Evolutionary conservation across 2,329 filamentous ascomycete species (phyloP), one percentile per base, ranked within the genome.

Genomic region (Curvularia sp.): DNA sequence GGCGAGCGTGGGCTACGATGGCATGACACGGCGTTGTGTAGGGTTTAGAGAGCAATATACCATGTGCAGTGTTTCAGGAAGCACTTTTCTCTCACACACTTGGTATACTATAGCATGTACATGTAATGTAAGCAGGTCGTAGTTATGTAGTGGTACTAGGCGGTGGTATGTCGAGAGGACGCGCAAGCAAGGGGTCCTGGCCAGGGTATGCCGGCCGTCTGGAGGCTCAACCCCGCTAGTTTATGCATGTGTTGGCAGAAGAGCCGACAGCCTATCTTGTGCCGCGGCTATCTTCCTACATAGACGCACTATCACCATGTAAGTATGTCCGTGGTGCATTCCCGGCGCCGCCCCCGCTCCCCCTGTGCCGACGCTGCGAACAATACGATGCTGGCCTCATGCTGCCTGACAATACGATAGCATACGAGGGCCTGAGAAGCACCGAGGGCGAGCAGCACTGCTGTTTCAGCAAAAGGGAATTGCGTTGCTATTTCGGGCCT

Each of bases 11-110:
- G 26, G 9, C 20, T 42, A 64, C 26, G 49, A 62, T 49, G 55
- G 57, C 47, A 62, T 59, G 59, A 63, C 47, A 53, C 39, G 63
- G 60, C 52, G 54, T 61, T 67, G 42, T 42, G 38, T 44, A 44
- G n/a, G 43, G 42, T 39, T 49, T 41, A 26, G 49, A 48, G 55
- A 59, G 58, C 61, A 65, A 63, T 67, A 69, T 69, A 68, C 65
- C 63, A 68, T 54, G 42, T 57, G 58, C 57, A 66, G 33, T 64
- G 41, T 58, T 54, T 28, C 46, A 33, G 26, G 5, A 28, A 7
- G 44, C 18, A 47, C 30, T 20, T 13, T 20, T 38, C 13, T 38
- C 31, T 15, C 10, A 13, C 31, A 13, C 8, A 0, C 24, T 43
- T 43, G 20, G 28, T 43, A 26, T 4, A 24, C 24, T 26, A 6